A percentile compares a stretch with the other conserved stretches of the same genome.
Evolutionary conservation across 2,329 filamentous ascomycete genomes (phyloP).

Genomic region (Microcyclosporella mali): DNA sequence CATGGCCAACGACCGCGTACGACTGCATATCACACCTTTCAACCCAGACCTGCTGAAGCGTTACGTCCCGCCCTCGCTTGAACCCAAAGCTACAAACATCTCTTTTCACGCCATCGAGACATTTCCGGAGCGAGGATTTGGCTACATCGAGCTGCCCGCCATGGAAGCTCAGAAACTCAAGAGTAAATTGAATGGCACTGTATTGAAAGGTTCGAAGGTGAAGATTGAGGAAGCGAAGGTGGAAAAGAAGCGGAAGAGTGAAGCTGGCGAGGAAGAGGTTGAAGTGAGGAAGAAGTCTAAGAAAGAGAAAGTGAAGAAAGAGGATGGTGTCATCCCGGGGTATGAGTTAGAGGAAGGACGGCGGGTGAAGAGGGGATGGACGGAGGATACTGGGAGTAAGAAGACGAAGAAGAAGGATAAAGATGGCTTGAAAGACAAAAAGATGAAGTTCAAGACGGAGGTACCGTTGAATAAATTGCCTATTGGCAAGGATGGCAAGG

Average conservation of each 20-base stretch:
- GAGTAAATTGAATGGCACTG: conserved; percentile 82
- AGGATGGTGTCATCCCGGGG: conserved; percentile 55
- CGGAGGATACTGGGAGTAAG: conserved; percentile 45
- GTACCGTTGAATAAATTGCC: conserved; percentile 52
- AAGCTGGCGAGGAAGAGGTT: conserved; percentile 26
- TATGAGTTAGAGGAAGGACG: conserved; percentile 66
- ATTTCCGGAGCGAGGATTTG: conserved; percentile 85
- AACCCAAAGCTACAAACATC: conserved; percentile 64
- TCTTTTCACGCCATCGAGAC: conserved; percentile 84
- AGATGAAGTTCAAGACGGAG: conserved; percentile 79
- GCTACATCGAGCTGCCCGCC: conserved; percentile 75
- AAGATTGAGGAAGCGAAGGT: conserved; percentile 74
- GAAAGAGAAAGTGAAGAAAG: conserved; percentile 45
- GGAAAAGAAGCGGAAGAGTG: conserved; percentile 45
- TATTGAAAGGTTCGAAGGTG: conserved; percentile 78
- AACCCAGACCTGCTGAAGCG: conserved; percentile 66
- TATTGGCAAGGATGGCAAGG: conserved; percentile 57
- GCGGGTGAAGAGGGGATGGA: conserved; percentile 86
- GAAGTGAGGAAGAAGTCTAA: conserved; percentile 48
- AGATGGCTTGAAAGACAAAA: conserved; percentile 63
- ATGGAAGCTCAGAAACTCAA: conserved; percentile 84
- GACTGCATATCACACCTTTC: conserved; percentile 85
- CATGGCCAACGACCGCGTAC: conserved; percentile 29
- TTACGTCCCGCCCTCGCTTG: conserved; percentile 63
- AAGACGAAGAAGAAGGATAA: conserved; percentile 48